A percentile compares a stretch with the other conserved stretches of the same genome.
phyloP scores from a whole-genome alignment of 2,329 filamentous ascomycete genomes.

The Alternaria sp. region DNA sequence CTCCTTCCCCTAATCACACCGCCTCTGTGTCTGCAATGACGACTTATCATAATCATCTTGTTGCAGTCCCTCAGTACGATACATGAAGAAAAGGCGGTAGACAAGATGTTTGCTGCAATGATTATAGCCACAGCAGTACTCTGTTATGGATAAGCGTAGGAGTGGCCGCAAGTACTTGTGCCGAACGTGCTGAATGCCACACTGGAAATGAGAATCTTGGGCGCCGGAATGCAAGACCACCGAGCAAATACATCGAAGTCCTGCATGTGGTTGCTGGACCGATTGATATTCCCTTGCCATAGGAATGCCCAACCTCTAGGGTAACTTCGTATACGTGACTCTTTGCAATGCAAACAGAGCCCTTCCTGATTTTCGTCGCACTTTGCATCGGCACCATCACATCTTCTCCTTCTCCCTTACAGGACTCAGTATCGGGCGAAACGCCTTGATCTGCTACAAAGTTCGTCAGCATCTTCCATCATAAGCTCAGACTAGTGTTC shows the following conservation, averaged over 20 bases:
- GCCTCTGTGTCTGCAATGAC: too few relatives aligned
- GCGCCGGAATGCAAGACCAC: background rate
- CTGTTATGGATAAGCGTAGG: too few relatives aligned
- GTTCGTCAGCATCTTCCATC: background rate
- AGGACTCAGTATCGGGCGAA: background rate
- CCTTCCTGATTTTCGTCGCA: background rate
- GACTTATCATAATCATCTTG: too few relatives aligned
- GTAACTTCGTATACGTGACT: background rate
- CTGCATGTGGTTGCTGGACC: background rate
- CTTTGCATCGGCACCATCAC: background rate
- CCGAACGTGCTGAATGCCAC: too few relatives aligned
- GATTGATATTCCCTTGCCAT: background rate
- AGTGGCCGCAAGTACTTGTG: too few relatives aligned
- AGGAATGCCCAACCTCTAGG: background rate
- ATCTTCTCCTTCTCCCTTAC: background rate
- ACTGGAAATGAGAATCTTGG: background rate
- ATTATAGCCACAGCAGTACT: too few relatives aligned
- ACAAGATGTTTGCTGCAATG: too few relatives aligned
- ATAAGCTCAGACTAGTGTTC: background rate
- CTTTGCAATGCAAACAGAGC: background rate
- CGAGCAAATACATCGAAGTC: background rate
- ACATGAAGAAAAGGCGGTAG: too few relatives aligned
- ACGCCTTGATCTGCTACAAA: background rate
- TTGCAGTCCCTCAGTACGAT: too few relatives aligned
- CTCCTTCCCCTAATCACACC: background rate